A percentile compares a stretch with the other conserved stretches of the same genome.
Evolutionary conservation across 2,329 filamentous ascomycete species (phyloP).

Genomic region (Botrytis sinoallii): DNA sequence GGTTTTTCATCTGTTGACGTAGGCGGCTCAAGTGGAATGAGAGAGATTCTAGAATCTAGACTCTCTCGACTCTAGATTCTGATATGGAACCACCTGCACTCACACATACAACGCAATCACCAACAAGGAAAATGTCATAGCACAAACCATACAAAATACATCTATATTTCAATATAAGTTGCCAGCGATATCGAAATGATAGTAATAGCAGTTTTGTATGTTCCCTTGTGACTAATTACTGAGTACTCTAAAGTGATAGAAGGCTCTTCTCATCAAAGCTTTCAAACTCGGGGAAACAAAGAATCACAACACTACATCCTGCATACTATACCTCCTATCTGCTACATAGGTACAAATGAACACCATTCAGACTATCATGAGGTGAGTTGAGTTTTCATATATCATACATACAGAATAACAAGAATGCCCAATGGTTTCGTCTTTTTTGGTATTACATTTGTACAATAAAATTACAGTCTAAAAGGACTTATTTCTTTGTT

Average conservation of each 20-base stretch:
- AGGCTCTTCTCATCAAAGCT: not conserved
- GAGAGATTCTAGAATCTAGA: not conserved
- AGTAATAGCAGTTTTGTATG: not conserved
- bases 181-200: not conserved
- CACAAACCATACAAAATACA: not conserved
- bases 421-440: not conserved
- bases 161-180: too few relatives aligned
- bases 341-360: not conserved
- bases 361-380: not conserved
- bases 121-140: not conserved
- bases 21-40: conserved; percentile 24
- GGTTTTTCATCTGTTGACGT: conserved; percentile 23
- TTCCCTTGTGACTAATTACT: not conserved
- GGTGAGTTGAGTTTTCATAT: not conserved
- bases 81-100: not conserved
- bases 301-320: not conserved
- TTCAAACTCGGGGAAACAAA: not conserved
- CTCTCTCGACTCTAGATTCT: not conserved
- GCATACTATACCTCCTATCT: not conserved
- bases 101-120: not conserved
- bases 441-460: conserved; percentile 28
- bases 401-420: not conserved
- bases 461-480: conserved; percentile 25
- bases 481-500: conserved; percentile 23
- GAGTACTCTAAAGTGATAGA: not conserved